phyloP scores from a whole-genome alignment of 2,329 filamentous ascomycete species.

The Cercospora nicotianae region DNA sequence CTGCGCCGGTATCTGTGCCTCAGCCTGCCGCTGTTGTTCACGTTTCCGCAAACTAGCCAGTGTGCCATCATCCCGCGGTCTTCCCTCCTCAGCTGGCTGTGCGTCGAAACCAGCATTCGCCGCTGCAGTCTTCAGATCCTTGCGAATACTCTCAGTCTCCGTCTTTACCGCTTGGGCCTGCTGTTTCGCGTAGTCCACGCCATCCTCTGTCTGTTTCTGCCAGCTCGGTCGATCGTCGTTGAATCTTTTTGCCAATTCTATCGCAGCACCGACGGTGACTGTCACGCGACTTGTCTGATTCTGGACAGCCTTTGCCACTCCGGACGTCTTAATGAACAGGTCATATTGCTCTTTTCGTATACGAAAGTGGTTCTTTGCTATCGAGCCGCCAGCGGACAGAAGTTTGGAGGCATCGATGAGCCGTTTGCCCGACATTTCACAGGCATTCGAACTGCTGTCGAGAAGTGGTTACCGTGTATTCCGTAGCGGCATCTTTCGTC shows the following conservation, averaged over 20 bases:
- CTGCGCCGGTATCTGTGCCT: slow-evolving; percentile 53
- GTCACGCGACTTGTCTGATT: slow-evolving; percentile 62
- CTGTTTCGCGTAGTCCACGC: slow-evolving; percentile 16
- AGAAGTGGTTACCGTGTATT: background rate
- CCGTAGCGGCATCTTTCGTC: background rate
- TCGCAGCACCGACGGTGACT: slow-evolving; percentile 61
- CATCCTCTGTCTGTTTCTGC: slow-evolving; percentile 24
- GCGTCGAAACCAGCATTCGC: slow-evolving; percentile 14
- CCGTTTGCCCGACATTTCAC: slow-evolving; percentile 52
- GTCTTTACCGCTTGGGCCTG: slow-evolving; percentile 35
- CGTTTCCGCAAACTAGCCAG: slow-evolving; percentile 31
- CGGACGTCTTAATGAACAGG: slow-evolving; percentile 64
- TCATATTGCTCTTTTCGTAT: slow-evolving; percentile 63
- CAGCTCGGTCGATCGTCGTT: slow-evolving; percentile 50
- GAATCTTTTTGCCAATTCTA: slow-evolving; percentile 59
- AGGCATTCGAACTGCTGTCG: background rate
- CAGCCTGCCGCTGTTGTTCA: slow-evolving; percentile 49
- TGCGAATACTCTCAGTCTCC: slow-evolving; percentile 22
- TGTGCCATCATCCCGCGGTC: slow-evolving; percentile 40
- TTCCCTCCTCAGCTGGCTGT: slow-evolving; percentile 1
- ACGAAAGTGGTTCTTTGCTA: slow-evolving; percentile 56
- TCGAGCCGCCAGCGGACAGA: slow-evolving; percentile 49
- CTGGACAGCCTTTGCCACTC: slow-evolving; percentile 62
- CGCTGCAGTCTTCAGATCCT: slow-evolving; percentile 14
- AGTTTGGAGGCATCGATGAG: slow-evolving; percentile 54